A percentile compares a stretch with the other conserved stretches of the same genome.
phyloP scores from a whole-genome alignment of 139 green algal genomes.

The Trebouxia sp. region DNA sequence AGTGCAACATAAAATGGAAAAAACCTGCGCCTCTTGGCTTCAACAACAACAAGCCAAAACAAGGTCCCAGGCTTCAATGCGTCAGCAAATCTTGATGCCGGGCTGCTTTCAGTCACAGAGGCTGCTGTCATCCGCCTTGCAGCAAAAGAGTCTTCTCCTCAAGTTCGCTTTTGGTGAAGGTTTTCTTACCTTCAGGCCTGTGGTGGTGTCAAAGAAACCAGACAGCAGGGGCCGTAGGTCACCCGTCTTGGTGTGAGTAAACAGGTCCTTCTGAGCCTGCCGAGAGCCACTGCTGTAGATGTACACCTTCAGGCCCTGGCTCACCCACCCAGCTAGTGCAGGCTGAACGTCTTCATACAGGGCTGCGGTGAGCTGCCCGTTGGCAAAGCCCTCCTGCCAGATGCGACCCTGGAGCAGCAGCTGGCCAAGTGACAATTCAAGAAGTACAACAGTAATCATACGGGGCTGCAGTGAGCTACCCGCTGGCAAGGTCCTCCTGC shows the following conservation, averaged over 20 bases:
- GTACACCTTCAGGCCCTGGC: slow-evolving; percentile 84
- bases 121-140: background rate
- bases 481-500: background rate
- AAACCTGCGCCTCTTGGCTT: too few species aligned
- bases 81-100: too few species aligned
- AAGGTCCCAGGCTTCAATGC: too few species aligned
- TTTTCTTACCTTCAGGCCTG: slow-evolving; percentile 65
- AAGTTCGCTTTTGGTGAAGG: background rate
- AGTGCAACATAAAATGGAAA: too few species aligned
- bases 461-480: background rate
- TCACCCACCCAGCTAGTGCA: slow-evolving; percentile 71
- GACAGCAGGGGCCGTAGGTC: slow-evolving; percentile 85
- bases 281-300: slow-evolving; percentile 91
- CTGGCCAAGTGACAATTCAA: background rate
- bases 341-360: slow-evolving; percentile 85
- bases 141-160: background rate
- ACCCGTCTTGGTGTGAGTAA: slow-evolving; percentile 65
- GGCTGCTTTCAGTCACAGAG: too few species aligned
- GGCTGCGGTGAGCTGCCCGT: slow-evolving; percentile 70
- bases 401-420: slow-evolving; percentile 55
- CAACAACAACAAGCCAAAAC: too few species aligned
- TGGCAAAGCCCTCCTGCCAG: slow-evolving; percentile 78
- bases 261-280: slow-evolving; percentile 65
- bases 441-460: background rate
- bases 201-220: slow-evolving; percentile 95